Base-by-base conservation (phyloP, 768 basidiomycete species). In the Cytidiella melzeri region DNA sequence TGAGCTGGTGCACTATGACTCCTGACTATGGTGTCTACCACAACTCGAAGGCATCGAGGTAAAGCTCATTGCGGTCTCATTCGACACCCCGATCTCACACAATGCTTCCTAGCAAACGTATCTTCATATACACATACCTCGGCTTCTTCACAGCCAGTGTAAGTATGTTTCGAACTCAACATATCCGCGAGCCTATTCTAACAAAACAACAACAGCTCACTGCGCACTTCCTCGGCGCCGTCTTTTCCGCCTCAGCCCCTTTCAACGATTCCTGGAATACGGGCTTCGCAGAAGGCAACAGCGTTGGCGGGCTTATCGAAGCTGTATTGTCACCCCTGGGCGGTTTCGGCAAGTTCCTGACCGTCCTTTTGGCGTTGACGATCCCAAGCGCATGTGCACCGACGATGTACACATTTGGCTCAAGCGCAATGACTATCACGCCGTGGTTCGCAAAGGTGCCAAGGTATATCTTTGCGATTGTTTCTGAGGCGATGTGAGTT, bases 381-480 rank as follows among this genome's bases (percentile, higher is more conserved):
- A 71, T 80, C 28, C 73, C 75, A 9, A 75, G 74, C 51, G 79
- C 80, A 42, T 73, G 75, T 34, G 77, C 77, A 1, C 80, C 79
- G 0, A 77, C 77, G 34, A 78, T 81, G 68, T 83, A 83, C 59
- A 73, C 73, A 11, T 76, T 73, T 57, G 67, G 70, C 18, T 72
- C 76, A 18, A 73, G 72, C 39, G 60, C 73, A 47, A 72, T 73
- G 72, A 60, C 70, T 9, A 53, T 72, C 13, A 56, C 62, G 5
- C 51, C 51, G 7, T 62, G 61, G 55, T 66, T 71, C 41, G 53
- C 60, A 27, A 51, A 60, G 28, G 62, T 75, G 18, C 76, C 76
- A 4, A 68, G 76, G 28, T 77, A 72, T 65, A 63, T 77, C 5
- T 73, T 71, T 45, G 65, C 71, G n/a, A 47, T 77, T 41, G 46